phyloP scores from a whole-genome alignment of 495 filamentous ascomycete species.

The Xylaria curta region DNA sequence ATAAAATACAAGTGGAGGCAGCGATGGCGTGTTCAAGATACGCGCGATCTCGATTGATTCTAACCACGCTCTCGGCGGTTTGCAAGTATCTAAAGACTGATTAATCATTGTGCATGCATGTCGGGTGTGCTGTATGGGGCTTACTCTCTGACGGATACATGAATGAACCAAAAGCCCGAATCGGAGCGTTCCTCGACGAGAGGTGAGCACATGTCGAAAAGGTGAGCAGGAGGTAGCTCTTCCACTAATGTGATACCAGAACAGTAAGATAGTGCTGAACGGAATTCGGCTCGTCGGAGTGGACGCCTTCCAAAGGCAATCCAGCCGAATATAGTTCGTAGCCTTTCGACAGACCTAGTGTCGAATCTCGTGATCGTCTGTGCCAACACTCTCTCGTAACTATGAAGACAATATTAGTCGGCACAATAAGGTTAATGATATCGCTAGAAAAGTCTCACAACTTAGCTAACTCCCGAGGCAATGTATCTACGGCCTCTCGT shows the following conservation, averaged over 20 bases:
- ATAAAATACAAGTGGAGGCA: constrained; percentile 9
- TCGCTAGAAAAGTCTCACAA: constrained; percentile 29
- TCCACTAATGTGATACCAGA: constrained; percentile 21
- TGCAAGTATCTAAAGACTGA: constrained; percentile 33
- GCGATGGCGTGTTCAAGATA: constrained; percentile 17
- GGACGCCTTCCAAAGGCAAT: constrained; percentile 43
- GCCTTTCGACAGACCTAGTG: constrained; percentile 31
- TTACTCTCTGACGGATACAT: constrained; percentile 44
- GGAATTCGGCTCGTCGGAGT: constrained; percentile 36
- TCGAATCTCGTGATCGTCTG: constrained; percentile 35
- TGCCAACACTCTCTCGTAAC: constrained; percentile 38
- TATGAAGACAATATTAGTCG: constrained; percentile 3
- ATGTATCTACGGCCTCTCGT: constrained; percentile 26
- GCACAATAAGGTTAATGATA: background rate
- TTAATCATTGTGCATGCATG: background rate
- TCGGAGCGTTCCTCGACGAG: constrained; percentile 38
- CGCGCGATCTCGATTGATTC: constrained; percentile 15
- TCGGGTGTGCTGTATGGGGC: constrained; percentile 13
- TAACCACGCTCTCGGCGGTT: constrained; percentile 23
- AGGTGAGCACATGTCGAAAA: constrained; percentile 41
- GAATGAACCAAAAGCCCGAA: constrained; percentile 40
- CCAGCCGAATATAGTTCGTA: constrained; percentile 41
- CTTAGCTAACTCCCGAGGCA: constrained; percentile 35
- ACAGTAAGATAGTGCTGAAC: constrained; percentile 40
- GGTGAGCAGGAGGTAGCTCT: constrained; percentile 31